phyloP scores from a whole-genome alignment of 805 yeast species.

The Lipomyces sp. region DNA sequence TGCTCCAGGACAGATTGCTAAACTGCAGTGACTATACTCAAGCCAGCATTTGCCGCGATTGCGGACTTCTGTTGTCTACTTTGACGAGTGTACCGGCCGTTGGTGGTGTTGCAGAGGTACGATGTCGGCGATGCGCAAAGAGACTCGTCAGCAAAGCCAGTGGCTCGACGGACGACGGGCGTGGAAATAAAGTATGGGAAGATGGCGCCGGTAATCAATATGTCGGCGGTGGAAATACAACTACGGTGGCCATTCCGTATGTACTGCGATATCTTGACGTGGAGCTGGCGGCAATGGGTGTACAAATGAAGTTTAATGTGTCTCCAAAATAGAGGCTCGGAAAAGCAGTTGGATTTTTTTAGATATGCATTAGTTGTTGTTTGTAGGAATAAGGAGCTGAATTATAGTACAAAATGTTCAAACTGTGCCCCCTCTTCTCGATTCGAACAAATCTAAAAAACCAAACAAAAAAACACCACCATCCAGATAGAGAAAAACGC shows the following conservation, averaged over 20 bases:
- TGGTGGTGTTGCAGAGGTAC: conserved; percentile 66
- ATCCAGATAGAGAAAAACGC: too few species aligned
- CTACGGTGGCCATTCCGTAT: conserved; percentile 94
- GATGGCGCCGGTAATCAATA: conserved; percentile 92
- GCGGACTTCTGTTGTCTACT: conserved; percentile 89
- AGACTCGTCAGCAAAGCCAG: conserved; percentile 52
- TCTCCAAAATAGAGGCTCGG: conserved; percentile 44
- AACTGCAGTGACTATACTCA: conserved; percentile 96
- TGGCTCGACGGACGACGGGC: too few species aligned
- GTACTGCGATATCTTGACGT: conserved; percentile 93
- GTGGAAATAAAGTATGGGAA: conserved; percentile 73
- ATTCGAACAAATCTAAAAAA: too few species aligned
- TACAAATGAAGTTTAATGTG: conserved; percentile 84
- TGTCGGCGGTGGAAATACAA: conserved; percentile 89
- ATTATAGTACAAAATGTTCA: neutral
- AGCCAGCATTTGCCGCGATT: conserved; percentile 80
- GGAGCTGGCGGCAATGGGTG: conserved; percentile 97
- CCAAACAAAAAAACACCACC: too few species aligned
- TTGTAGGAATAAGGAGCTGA: neutral
- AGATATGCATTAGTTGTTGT: neutral
- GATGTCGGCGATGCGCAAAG: conserved; percentile 89
- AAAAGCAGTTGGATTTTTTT: neutral
- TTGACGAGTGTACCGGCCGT: conserved; percentile 88
- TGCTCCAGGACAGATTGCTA: conserved; percentile 88
- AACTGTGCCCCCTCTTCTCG: too few species aligned